Evolutionary conservation across 1,139 yeast species (phyloP).

Genomic region (Debaryomyces coudertii): DNA sequence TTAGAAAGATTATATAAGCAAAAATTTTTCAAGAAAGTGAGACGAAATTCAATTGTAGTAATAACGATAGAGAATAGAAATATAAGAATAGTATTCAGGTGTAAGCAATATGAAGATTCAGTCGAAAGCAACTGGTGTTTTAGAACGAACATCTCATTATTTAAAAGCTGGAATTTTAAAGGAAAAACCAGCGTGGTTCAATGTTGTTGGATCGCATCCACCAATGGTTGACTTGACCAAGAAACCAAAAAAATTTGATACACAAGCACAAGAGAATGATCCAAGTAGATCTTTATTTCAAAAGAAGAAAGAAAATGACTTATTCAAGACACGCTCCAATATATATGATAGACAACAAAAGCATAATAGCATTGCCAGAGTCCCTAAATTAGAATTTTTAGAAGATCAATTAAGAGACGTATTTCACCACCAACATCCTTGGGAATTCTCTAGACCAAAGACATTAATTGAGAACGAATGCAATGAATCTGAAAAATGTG

Average conservation of each 20-base stretch:
- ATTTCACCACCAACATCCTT: slow-evolving; percentile 92
- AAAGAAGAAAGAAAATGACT: slow-evolving; percentile 13
- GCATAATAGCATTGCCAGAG: slow-evolving; percentile 45
- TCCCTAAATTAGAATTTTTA: slow-evolving; percentile 66
- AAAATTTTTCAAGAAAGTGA: slow-evolving; percentile 12
- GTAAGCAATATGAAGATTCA: slow-evolving; percentile 60
- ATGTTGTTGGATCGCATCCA: slow-evolving; percentile 78
- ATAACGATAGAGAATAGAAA: background rate
- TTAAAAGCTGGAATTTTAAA: slow-evolving; percentile 65
- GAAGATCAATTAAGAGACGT: slow-evolving; percentile 84
- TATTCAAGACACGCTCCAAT: slow-evolving; percentile 54
- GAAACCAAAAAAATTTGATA: slow-evolving; percentile 39
- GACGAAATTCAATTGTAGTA: background rate
- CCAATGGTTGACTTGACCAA: slow-evolving; percentile 68
- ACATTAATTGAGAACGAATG: slow-evolving; percentile 76
- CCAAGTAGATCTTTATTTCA: slow-evolving; percentile 31
- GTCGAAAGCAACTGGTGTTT: slow-evolving; percentile 66
- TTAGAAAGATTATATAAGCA: slow-evolving; percentile 12
- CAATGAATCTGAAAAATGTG: slow-evolving; percentile 51
- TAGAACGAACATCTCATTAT: slow-evolving; percentile 76
- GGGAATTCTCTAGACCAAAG: slow-evolving; percentile 97
- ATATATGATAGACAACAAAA: slow-evolving; percentile 27
- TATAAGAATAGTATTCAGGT: background rate
- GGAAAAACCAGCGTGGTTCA: slow-evolving; percentile 84
- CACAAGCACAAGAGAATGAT: slow-evolving; percentile 29